phyloP scores from a whole-genome alignment of 441 rosid genomes.

The Syzygium syzygioides region DNA sequence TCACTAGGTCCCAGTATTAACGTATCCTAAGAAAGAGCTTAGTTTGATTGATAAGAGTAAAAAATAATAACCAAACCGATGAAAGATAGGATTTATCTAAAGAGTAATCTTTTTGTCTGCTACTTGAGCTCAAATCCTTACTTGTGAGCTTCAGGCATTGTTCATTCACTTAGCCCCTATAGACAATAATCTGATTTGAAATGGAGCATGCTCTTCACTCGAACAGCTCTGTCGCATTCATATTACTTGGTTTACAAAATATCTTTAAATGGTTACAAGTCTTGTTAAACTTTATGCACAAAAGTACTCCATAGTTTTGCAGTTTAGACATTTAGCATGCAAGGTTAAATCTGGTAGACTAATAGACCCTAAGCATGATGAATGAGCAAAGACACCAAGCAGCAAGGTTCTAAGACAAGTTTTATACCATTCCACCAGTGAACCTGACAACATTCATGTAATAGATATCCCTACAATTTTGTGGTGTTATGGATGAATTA shows the following conservation, averaged over 20 bases:
- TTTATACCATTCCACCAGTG: neutral
- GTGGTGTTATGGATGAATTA: neutral
- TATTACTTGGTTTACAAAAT: neutral
- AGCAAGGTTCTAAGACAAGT: neutral
- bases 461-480: neutral
- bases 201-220: neutral
- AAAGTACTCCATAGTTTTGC: neutral
- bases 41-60: neutral
- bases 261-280: neutral
- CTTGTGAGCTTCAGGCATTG: neutral
- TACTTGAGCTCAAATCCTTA: neutral
- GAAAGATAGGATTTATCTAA: neutral
- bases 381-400: neutral
- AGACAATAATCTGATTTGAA: neutral
- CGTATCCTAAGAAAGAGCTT: neutral
- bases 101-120: neutral
- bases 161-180: neutral
- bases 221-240: neutral
- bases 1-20: neutral
- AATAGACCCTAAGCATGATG: neutral
- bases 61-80: neutral
- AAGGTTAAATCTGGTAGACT: neutral
- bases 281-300: neutral
- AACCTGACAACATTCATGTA: neutral
- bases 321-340: neutral